phyloP scores from a whole-genome alignment of 2,329 filamentous ascomycete species.

The Diaporthe vexans region DNA sequence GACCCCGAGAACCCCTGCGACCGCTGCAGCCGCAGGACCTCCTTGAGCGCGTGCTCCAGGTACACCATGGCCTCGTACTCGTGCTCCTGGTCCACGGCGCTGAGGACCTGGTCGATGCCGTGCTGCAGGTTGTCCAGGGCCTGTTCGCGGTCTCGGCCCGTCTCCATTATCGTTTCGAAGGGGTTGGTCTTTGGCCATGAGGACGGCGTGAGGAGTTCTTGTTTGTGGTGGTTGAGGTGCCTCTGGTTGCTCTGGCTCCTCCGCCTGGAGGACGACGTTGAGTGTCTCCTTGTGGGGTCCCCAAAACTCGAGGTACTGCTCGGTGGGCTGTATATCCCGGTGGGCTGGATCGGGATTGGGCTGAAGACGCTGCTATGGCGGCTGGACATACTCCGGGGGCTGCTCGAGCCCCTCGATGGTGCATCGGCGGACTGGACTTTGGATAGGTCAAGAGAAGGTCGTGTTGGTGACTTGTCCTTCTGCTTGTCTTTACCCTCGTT shows the following conservation, averaged over 20 bases:
- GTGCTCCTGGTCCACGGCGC: constrained; percentile 28
- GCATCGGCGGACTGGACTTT: not conserved
- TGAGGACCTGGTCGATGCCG: constrained; percentile 34
- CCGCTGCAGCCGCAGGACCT: constrained; percentile 36
- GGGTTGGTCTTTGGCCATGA: constrained; percentile 16
- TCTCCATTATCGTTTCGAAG: constrained; percentile 29
- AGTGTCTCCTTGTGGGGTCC: constrained; percentile 4
- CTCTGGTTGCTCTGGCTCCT: constrained; percentile 1
- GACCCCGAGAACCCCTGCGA: constrained; percentile 20
- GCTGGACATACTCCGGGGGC: constrained; percentile 28
- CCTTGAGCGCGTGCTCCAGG: constrained; percentile 34
- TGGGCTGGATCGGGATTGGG: constrained; percentile 6
- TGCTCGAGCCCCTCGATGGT: constrained; percentile 18
- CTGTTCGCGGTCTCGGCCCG: constrained; percentile 30
- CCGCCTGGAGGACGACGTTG: constrained; percentile 13
- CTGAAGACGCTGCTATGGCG: constrained; percentile 12
- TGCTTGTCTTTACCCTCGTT: not conserved
- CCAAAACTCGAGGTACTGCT: constrained; percentile 20
- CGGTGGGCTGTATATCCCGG: constrained; percentile 6
- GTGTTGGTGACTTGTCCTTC: constrained; percentile 2
- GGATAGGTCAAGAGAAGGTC: not conserved
- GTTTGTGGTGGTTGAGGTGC: not conserved
- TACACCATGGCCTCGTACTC: constrained; percentile 35
- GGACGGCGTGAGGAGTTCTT: constrained; percentile 18
- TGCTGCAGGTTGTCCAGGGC: constrained; percentile 38